phyloP scores from a whole-genome alignment of 495 filamentous ascomycete genomes.

The Lasiosphaeria miniovina region DNA sequence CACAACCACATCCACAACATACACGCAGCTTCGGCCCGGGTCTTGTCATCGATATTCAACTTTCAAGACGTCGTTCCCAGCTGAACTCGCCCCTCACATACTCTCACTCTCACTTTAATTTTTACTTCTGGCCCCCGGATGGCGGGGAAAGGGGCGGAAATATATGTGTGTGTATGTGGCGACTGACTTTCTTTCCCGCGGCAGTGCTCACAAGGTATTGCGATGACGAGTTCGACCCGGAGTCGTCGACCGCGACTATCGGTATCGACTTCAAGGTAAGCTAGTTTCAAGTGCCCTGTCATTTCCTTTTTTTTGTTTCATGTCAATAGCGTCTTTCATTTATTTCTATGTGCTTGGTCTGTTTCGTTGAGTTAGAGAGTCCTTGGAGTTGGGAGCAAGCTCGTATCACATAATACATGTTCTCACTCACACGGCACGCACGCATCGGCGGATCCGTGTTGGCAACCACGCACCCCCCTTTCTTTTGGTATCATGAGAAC shows the following conservation, averaged over 20 bases:
- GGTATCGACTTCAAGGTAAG: constrained; percentile 60
- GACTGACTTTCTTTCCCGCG: background rate
- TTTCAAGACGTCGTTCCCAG: too few species aligned
- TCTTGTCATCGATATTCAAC: too few species aligned
- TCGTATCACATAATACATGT: too few species aligned
- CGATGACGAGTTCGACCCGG: constrained; percentile 59
- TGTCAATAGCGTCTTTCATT: background rate
- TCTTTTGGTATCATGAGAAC: background rate
- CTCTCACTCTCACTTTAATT: too few species aligned
- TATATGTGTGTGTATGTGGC: background rate
- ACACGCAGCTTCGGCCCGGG: too few species aligned
- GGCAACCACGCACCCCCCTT: background rate
- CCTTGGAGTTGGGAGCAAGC: too few species aligned
- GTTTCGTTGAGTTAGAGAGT: too few species aligned
- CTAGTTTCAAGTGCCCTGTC: background rate
- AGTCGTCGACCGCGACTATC: constrained; percentile 56
- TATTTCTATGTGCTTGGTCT: too few species aligned
- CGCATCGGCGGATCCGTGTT: background rate
- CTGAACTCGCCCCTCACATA: too few species aligned
- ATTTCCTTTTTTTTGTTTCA: background rate
- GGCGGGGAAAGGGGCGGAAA: background rate
- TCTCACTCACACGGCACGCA: too few species aligned
- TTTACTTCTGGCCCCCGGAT: background rate
- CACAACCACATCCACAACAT: too few species aligned
- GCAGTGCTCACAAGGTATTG: constrained; percentile 41